Percentiles rank a stretch among this genome's conserved stretches.
phyloP scores from a whole-genome alignment of 176 grass and related monocot genomes.

The Zoysia pacifica region DNA sequence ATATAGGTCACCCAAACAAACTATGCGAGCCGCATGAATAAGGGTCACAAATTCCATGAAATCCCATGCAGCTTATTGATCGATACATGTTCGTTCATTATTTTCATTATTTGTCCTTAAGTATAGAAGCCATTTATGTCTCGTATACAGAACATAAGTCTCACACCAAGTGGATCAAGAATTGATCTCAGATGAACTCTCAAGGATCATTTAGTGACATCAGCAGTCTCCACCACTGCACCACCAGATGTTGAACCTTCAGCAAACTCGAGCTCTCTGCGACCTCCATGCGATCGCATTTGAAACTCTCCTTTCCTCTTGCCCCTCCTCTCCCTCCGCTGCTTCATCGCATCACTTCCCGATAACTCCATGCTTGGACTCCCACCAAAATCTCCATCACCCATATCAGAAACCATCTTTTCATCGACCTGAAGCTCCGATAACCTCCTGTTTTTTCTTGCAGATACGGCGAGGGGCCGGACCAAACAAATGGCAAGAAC shows the following conservation, averaged over 20 bases:
- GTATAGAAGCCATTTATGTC: background rate
- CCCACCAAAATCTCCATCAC: background rate
- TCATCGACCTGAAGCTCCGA: background rate
- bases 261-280: background rate
- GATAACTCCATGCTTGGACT: background rate
- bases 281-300: background rate
- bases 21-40: background rate
- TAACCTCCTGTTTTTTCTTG: background rate
- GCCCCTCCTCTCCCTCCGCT: constrained; percentile 37
- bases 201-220: constrained; percentile 19
- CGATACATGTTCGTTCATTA: too few species aligned
- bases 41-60: background rate
- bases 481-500: constrained; percentile 10
- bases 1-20: background rate
- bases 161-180: background rate
- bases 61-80: background rate
- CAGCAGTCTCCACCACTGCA: background rate
- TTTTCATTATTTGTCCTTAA: background rate
- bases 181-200: background rate
- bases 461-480: background rate
- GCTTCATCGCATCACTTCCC: background rate
- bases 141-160: background rate
- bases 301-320: background rate
- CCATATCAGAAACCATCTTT: background rate
- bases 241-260: constrained; percentile 16